These are phyloP conservation scores for Gleditsia sinensis DNA, from an alignment of 306 rosid genomes.

Conservation along the genomic window DNA sequence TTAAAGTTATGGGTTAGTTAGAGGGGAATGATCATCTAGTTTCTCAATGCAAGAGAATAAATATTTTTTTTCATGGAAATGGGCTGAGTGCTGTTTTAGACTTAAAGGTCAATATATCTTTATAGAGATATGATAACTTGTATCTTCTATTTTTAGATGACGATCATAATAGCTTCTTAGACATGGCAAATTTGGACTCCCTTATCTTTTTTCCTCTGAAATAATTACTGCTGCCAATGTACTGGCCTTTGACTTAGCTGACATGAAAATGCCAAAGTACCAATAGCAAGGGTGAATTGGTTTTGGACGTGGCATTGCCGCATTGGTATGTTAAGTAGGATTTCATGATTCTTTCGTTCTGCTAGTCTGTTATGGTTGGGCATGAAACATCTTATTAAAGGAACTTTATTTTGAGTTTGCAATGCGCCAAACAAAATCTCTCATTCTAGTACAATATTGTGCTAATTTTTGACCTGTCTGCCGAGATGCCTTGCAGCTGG, in stretches of 20 bases:
- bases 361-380: neutral
- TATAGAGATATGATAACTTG: neutral
- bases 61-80: neutral
- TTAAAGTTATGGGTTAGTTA: neutral
- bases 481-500: constrained; percentile 60
- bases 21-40: neutral
- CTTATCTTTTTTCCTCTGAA: neutral
- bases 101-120: neutral
- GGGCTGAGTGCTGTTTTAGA: neutral
- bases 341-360: constrained; percentile 7
- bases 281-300: neutral
- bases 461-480: constrained; percentile 31
- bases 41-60: neutral
- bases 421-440: neutral
- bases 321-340: constrained; percentile 8
- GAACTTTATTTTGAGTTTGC: neutral
- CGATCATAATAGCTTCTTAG: neutral
- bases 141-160: neutral
- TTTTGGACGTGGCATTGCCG: neutral
- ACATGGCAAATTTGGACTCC: neutral
- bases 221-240: neutral
- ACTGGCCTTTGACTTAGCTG: neutral
- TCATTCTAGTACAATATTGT: neutral
- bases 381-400: neutral
- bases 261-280: too few relatives aligned